Evolutionary conservation across 2,329 filamentous ascomycete species (phyloP), one percentile per base, ranked within the genome.

Genomic region (Cladosporium sp.): DNA sequence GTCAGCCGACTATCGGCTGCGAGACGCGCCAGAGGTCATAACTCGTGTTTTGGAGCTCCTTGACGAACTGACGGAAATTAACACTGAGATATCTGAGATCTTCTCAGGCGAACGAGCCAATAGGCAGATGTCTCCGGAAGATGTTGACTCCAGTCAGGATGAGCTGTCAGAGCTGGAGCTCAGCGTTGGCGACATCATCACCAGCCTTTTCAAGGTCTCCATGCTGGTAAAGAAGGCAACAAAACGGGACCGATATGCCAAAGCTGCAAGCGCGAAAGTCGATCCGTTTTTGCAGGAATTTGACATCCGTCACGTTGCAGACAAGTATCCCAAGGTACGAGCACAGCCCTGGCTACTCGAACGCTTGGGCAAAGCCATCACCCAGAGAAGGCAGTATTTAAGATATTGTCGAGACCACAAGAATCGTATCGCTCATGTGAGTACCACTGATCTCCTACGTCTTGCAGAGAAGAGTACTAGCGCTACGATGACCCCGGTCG

Each of bases 1-100:
- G n/a, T 70, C 67, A 4, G 60, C 68, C 1, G 67, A 71, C 43
- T 55, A 67, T 47, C 63, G 65, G 19, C 37, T 72, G 19, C 64
- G 64, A 28, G 63, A 68, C 4, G 63, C 64, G 1, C 65, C 67
- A 22, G 63, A 65, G 50, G 50, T 70, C 2, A 54, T 54, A 5
- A 38, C 15, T 1, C 65, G 66, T n/a, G 58, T 71, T 11, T 25
- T 61, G 12, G 62, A 67, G 30, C 60, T 71, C 9, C 58, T 70
- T 3, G 51, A 64, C 3, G 67, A 70, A 20, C 22, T 70, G 34
- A 28, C 45, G 2, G 59, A 63, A 1, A 59, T 28, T n/a, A 45
- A 54, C 25, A 39, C 28, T 12, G 59, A 60, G 6, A 36, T 60
- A 9, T 17, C 15, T 17, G 38, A 17, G 1, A 59, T 58, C 3